Evolutionary conservation across 495 filamentous ascomycete genomes (phyloP).

Genomic region (Penicillium bialowiezense): DNA sequence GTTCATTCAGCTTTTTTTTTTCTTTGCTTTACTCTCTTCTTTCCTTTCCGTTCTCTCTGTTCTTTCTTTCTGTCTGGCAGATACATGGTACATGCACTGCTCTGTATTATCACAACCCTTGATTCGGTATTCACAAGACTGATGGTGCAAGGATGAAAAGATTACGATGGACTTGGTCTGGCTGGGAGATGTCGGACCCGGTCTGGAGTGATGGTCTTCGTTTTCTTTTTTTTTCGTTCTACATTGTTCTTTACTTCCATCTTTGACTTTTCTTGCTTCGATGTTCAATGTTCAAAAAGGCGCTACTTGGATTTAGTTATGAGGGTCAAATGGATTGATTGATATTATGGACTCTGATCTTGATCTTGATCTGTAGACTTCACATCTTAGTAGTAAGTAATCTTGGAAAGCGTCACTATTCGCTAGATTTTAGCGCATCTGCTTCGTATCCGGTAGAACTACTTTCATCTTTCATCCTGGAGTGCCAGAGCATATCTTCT

Average conservation of each 20-base stretch:
- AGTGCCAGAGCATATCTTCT: too few species aligned
- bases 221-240: background rate
- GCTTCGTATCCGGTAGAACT: too few species aligned
- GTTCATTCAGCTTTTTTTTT: slow-evolving; percentile 20
- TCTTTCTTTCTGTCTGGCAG: slow-evolving; percentile 14
- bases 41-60: slow-evolving; percentile 5
- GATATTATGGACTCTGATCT: slow-evolving; percentile 3
- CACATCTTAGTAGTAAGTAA: too few species aligned
- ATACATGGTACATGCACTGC: slow-evolving; percentile 10
- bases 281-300: slow-evolving; percentile 2
- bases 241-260: background rate
- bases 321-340: slow-evolving; percentile 8
- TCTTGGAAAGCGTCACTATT: too few species aligned
- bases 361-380: too few species aligned
- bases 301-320: slow-evolving; percentile 4
- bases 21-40: slow-evolving; percentile 15
- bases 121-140: slow-evolving; percentile 4
- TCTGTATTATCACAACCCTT: slow-evolving; percentile 31
- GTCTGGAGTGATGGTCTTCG: background rate
- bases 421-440: too few species aligned
- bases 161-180: slow-evolving; percentile 2
- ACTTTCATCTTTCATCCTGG: too few species aligned
- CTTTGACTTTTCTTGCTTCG: background rate
- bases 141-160: background rate
- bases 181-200: background rate